Base-by-base conservation (phyloP, 176 grass and related monocot genomes). In the Aegilops longissima region DNA sequence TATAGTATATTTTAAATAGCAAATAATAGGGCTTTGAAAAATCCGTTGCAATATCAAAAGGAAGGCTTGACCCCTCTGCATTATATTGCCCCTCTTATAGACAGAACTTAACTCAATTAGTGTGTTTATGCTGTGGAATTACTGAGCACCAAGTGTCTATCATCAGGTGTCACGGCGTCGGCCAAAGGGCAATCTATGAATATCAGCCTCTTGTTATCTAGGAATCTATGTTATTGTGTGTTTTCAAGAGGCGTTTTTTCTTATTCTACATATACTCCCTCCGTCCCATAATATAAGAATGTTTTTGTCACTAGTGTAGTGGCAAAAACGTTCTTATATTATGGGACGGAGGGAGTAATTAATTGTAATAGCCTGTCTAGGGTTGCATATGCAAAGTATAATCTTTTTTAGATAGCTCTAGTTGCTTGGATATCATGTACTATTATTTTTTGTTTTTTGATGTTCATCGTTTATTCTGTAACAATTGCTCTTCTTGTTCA, bases 401-500 rank as follows among this genome's bases (percentile, higher is more conserved):
- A 38, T 24, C 21, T 35, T 78, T 61, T 78, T 38, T 79, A 79
- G 33, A 12, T 62, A 24, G 52, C 36, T 61, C 33, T 79, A 79
- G 54, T 62, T 61, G 23, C 3, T 20, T 38, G 54, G 36, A 59
- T 78, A 78, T 78, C 11, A 23, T 78, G 52, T 54, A 59, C 59
- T 38, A 9, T 12, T 61, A 38, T 78, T n/a, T 35, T 59, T 36
- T 9, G 12, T 78, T 25, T 61, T 6, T 61, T 78, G 54, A 5
- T 62, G 54, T 14, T 38, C 54, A 61, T 79, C 76, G 9, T 38
- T 61, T 56, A 39, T 61, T 58, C 33, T 61, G 33, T 23, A 61
- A 36, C 31, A 61, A 14, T 24, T 62, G 54, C 54, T 79, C 52
- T 78, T 82, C 10, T 69, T 86, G 29, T 54, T 74, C 83, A 54